Evolutionary conservation across 2,329 filamentous ascomycete genomes (phyloP).

Genomic region (Arachnopeziza araneosa): DNA sequence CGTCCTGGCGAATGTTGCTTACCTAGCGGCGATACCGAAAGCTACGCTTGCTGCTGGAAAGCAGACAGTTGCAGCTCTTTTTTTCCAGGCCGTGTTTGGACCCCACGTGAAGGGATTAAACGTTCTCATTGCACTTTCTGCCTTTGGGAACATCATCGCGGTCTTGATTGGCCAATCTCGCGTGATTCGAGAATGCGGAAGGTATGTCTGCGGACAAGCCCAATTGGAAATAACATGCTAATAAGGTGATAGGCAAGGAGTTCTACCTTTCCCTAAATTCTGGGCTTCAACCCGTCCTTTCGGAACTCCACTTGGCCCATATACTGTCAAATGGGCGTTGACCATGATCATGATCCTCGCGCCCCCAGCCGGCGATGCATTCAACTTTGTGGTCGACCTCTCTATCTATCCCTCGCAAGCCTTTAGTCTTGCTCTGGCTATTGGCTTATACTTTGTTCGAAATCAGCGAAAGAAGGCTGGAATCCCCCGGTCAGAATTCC

Average conservation of each 20-base stretch:
- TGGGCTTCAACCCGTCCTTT: conserved; percentile 61
- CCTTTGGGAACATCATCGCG: conserved; percentile 43
- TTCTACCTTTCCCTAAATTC: conserved; percentile 52
- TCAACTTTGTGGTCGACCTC: conserved; percentile 58
- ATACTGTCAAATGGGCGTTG: conserved; percentile 50
- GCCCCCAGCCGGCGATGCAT: conserved; percentile 58
- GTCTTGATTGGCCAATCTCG: conserved; percentile 49
- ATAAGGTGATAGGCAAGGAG: conserved; percentile 44
- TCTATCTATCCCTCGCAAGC: conserved; percentile 51
- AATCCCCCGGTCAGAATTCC: conserved; percentile 46
- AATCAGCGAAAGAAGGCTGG: conserved; percentile 46
- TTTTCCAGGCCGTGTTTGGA: conserved; percentile 50
- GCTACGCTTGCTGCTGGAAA: not conserved
- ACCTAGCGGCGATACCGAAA: conserved; percentile 41
- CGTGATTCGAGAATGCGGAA: conserved; percentile 52
- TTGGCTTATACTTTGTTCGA: conserved; percentile 54
- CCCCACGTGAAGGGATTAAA: conserved; percentile 36
- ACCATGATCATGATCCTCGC: conserved; percentile 56
- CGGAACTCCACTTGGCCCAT: conserved; percentile 56
- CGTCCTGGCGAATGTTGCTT: conserved; percentile 53
- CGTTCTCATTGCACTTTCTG: conserved; percentile 42
- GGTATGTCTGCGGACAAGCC: conserved; percentile 7
- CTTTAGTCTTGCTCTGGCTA: conserved; percentile 51
- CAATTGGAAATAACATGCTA: not conserved
- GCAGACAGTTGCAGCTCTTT: not conserved